phyloP scores from a whole-genome alignment of 768 basidiomycete species.

The Dioszegia aurantiaca region DNA sequence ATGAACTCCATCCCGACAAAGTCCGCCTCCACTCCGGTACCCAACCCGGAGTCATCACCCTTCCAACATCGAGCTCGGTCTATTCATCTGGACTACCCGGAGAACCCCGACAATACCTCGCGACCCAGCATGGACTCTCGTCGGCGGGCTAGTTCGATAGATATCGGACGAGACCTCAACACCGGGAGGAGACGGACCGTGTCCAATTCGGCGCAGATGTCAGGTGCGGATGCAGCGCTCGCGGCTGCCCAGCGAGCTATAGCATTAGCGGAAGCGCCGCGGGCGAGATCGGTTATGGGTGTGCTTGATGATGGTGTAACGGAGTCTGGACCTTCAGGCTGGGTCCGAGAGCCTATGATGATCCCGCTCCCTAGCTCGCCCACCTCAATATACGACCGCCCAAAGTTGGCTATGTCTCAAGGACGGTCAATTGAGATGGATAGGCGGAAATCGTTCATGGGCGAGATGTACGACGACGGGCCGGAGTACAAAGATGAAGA shows the following conservation, averaged over 20 bases:
- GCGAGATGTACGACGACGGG: background rate
- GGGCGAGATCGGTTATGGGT: slow-evolving; percentile 11
- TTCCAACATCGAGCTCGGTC: slow-evolving; percentile 8
- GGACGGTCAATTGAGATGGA: background rate
- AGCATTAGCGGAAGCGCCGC: background rate
- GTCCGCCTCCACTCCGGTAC: slow-evolving; percentile 7
- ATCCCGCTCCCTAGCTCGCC: slow-evolving; percentile 36
- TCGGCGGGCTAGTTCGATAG: background rate
- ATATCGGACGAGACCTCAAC: background rate
- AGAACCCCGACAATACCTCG: background rate
- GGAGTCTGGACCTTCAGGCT: no score
- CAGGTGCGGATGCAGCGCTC: background rate
- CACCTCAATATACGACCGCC: slow-evolving; percentile 16
- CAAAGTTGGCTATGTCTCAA: background rate
- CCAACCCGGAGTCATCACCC: slow-evolving; percentile 6
- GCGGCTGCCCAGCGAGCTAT: background rate
- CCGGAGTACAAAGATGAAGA: slow-evolving; percentile 12
- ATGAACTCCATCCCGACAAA: background rate
- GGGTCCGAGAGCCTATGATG: slow-evolving; percentile 24
- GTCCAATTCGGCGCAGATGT: background rate
- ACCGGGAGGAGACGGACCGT: background rate
- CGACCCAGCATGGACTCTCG: slow-evolving; percentile 1
- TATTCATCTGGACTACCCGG: slow-evolving; percentile 5
- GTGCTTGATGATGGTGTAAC: slow-evolving; percentile 3
- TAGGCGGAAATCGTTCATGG: background rate